phyloP scores from a whole-genome alignment of 2,329 filamentous ascomycete species.

The Calonectria honghensis region DNA sequence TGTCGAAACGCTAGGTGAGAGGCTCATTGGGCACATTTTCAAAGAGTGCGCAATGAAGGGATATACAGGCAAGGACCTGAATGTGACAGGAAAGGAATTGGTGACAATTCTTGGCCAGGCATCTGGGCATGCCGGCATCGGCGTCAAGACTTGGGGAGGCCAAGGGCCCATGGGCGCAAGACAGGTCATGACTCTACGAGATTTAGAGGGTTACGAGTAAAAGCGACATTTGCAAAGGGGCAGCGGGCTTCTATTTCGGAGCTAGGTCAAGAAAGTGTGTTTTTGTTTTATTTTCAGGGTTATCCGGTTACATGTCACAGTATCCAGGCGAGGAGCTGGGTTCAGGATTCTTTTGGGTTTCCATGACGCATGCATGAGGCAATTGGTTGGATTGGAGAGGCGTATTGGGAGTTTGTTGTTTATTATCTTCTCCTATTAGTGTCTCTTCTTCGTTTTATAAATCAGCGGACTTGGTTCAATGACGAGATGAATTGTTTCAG shows the following conservation, averaged over 20 bases:
- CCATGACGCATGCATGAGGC: constrained; percentile 39
- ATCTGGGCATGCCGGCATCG: constrained; percentile 54
- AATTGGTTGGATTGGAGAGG: not conserved
- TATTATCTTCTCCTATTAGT: not conserved
- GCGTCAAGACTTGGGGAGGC: constrained; percentile 49
- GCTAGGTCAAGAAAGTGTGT: constrained; percentile 26
- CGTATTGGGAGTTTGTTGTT: not conserved
- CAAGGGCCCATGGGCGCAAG: constrained; percentile 56
- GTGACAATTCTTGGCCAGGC: constrained; percentile 55
- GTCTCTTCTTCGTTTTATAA: not conserved
- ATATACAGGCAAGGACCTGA: constrained; percentile 55
- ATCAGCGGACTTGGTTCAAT: constrained; percentile 22
- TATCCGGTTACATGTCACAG: constrained; percentile 35
- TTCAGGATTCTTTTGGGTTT: constrained; percentile 40
- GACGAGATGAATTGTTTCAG: constrained; percentile 12
- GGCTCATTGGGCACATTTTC: constrained; percentile 67
- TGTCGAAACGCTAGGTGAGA: constrained; percentile 72
- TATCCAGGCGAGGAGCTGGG: constrained; percentile 21
- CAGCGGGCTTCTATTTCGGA: constrained; percentile 28
- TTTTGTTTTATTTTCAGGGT: constrained; percentile 31
- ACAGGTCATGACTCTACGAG: constrained; percentile 59
- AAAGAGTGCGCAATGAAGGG: constrained; percentile 59
- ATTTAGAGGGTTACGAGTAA: constrained; percentile 57
- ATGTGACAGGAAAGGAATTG: constrained; percentile 55
- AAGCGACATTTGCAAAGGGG: constrained; percentile 24